Conservation (phyloP, 129 eudicot species). For the Ambrosia trifida region DNA sequence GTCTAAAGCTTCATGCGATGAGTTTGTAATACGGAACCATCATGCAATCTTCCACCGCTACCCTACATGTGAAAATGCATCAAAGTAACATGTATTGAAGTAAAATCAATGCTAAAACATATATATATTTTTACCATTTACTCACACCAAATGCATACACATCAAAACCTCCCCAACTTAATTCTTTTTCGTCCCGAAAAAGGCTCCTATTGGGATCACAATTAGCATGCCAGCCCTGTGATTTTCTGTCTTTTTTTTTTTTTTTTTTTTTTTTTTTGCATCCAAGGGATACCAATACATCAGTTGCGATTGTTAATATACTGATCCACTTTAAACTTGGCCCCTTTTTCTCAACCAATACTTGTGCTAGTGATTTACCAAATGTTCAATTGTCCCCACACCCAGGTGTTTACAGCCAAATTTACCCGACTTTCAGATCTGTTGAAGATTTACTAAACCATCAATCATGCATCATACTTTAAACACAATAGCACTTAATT, state of each 20-base stretch:
- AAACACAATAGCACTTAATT: too few relatives aligned
- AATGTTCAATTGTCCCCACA: background rate
- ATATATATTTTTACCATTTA: too few relatives aligned
- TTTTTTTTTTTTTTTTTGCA: too few relatives aligned
- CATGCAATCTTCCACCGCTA: too few relatives aligned
- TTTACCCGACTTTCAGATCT: background rate
- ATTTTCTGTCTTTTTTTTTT: too few relatives aligned
- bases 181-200: background rate
- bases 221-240: background rate
- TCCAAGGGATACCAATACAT: background rate
- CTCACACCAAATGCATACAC: too few relatives aligned
- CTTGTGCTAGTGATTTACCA: background rate
- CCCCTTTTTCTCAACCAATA: background rate
- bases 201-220: background rate
- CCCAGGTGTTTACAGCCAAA: background rate
- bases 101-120: too few relatives aligned
- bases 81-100: too few relatives aligned
- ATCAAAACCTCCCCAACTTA: background rate
- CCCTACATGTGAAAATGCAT: too few relatives aligned
- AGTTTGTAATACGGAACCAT: too few relatives aligned
- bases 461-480: background rate
- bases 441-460: background rate
- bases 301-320: background rate
- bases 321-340: too few relatives aligned
- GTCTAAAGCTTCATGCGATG: too few relatives aligned